These are phyloP conservation scores for Pythium myriotylum DNA, from an alignment of 352 stramenopile species.

Conservation along the genomic window DNA sequence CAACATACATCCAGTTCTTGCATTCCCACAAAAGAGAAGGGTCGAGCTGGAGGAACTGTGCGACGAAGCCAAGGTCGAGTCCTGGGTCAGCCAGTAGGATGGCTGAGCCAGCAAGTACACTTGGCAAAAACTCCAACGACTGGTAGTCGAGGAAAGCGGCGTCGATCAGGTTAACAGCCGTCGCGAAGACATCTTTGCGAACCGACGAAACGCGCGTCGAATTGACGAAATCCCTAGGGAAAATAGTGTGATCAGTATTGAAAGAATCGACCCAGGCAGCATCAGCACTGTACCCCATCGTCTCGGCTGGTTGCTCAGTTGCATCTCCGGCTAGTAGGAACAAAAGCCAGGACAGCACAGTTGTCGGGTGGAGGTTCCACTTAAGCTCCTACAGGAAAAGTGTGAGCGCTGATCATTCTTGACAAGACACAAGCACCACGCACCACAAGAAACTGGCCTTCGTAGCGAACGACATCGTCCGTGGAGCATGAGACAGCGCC, in stretches of 20 bases:
- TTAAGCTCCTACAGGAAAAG: constrained; percentile 61
- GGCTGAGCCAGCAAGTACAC: constrained; percentile 69
- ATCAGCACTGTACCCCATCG: constrained; percentile 48
- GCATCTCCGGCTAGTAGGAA: constrained; percentile 76
- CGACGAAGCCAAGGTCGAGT: constrained; percentile 79
- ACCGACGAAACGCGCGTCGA: constrained; percentile 55
- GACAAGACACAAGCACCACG: constrained; percentile 14
- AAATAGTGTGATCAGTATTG: background rate
- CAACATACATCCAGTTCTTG: constrained; percentile 73
- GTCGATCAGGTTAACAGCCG: constrained; percentile 71
- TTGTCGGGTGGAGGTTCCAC: constrained; percentile 82
- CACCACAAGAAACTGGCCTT: constrained; percentile 68
- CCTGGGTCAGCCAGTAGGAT: constrained; percentile 69
- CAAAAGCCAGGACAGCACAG: constrained; percentile 71
- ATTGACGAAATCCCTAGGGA: constrained; percentile 77
- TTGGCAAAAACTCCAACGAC: constrained; percentile 76
- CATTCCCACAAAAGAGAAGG: constrained; percentile 80
- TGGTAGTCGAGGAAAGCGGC: constrained; percentile 78
- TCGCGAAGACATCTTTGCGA: constrained; percentile 74
- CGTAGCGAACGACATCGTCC: constrained; percentile 61
- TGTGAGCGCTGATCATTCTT: background rate
- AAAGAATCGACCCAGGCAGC: constrained; percentile 9
- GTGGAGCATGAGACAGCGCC: constrained; percentile 42
- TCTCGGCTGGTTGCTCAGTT: constrained; percentile 64
- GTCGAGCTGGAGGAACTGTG: constrained; percentile 80